Conservation (phyloP, 805 yeast species). For the Yarrowia osloensis region DNA sequence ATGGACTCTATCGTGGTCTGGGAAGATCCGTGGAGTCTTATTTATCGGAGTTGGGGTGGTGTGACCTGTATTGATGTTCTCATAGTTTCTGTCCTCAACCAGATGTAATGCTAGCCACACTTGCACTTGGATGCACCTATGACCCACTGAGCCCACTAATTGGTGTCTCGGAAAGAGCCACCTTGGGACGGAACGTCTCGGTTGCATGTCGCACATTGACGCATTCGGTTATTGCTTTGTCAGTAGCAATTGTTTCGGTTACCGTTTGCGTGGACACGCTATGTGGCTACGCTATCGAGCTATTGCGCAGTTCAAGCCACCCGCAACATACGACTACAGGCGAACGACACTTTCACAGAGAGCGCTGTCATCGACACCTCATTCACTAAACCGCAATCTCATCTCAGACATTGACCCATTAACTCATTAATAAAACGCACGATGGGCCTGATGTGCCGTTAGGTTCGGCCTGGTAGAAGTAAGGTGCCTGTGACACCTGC, state of each 20-base stretch:
- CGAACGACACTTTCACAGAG: no score
- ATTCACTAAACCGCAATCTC: no score
- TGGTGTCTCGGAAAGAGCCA: not conserved
- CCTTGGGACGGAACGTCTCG: not conserved
- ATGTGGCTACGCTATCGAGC: no score
- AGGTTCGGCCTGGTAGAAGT: not conserved
- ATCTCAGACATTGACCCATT: not conserved
- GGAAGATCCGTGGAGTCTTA: not conserved
- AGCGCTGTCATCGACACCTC: no score
- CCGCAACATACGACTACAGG: no score
- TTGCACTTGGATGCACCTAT: no score
- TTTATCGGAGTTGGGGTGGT: not conserved
- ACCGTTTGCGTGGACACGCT: no score
- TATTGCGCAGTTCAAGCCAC: no score
- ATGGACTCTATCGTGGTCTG: not conserved
- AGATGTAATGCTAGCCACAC: no score
- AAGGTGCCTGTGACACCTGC: constrained; percentile 13
- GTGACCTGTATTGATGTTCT: not conserved
- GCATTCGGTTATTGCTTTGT: no score
- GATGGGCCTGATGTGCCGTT: not conserved
- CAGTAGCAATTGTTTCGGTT: no score
- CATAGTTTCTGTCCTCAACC: no score
- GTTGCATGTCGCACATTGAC: not conserved
- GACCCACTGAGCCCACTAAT: not conserved
- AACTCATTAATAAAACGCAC: not conserved